These are phyloP conservation scores for Microdochium bolleyi DNA, from an alignment of 2,329 filamentous ascomycete species.

Conservation along the genomic window DNA sequence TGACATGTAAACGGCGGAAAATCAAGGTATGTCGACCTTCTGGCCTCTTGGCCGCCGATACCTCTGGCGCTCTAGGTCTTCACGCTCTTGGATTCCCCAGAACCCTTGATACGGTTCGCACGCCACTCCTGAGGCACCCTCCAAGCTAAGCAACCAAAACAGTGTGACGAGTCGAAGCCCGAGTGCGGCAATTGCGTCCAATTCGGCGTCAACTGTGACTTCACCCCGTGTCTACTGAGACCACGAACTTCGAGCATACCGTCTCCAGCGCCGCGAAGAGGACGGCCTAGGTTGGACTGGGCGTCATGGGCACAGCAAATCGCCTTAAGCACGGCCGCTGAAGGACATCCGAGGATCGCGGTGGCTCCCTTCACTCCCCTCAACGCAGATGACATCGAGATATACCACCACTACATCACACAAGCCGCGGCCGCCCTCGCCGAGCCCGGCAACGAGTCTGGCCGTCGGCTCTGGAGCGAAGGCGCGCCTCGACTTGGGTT, in stretches of 20 bases:
- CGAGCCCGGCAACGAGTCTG: not conserved
- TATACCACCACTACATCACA: not conserved
- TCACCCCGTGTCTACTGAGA: not conserved
- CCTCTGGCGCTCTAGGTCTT: not conserved
- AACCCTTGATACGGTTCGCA: not conserved
- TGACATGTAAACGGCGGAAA: not conserved
- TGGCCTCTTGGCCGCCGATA: not conserved
- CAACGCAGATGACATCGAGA: not conserved
- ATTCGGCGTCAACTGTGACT: conserved; percentile 2
- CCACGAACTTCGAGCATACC: not conserved
- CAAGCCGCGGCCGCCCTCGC: not conserved
- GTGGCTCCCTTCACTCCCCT: not conserved
- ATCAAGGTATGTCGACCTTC: not conserved
- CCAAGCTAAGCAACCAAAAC: not conserved
- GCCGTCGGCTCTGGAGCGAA: not conserved
- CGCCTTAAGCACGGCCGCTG: not conserved
- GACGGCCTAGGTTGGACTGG: not conserved
- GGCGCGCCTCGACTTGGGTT: not conserved
- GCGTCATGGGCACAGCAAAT: not conserved
- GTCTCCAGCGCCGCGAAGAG: not conserved
- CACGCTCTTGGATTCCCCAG: not conserved
- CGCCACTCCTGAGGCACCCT: not conserved
- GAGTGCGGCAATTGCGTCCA: conserved; percentile 2
- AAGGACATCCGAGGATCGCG: not conserved
- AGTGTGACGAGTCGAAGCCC: conserved; percentile 3